Evolutionary conservation across 2,329 filamentous ascomycete species (phyloP), one percentile per base, ranked within the genome.

Genomic region (Aspergillus floridensis): DNA sequence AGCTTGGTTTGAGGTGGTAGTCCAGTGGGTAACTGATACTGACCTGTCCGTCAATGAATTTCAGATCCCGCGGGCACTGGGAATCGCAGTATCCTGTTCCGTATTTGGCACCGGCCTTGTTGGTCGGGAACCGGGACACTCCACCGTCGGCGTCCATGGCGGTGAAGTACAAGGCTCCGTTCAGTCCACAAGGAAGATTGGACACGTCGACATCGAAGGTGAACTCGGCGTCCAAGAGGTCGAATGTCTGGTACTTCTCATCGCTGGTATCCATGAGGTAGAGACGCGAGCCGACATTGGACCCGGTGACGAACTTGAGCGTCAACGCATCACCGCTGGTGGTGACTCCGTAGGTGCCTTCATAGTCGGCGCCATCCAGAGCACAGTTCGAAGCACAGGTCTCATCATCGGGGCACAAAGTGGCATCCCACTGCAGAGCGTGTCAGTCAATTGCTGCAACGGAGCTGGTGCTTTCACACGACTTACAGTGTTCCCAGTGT

Each of bases 201-300:
- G 86, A 88, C 46, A 89, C 84, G 70, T 91, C 88, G 32, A 89
- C 87, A 60, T 89, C 87, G 63, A 90, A 90, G 57, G 85, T 87
- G 75, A 91, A 86, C 74, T 91, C 88, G 68, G 87, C 82, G 74
- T 85, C 85, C 53, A 85, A 77, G 56, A 89, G 79, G 53, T 84
- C 80, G 75, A 90, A 86, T 70, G 82, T 81, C 76, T 89, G 77
- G 74, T 90, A 90, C 53, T 82, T 82, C 65, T 79, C 79, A 56
- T 86, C 82, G 55, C 79, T 76, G 65, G 82, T 81, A 46, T 58
- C 59, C 78, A 90, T 83, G 58, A 90, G 80, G 72, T 89, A 90
- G 31, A 87, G 76, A 66, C 88, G 84, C 56, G 84, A 79, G 53
- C 76, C 76, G 38, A 79, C 66, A 59, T 78, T 79, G 7, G 71